Conservation (phyloP, 139 green algal genomes). For the Gonium pectorale region DNA sequence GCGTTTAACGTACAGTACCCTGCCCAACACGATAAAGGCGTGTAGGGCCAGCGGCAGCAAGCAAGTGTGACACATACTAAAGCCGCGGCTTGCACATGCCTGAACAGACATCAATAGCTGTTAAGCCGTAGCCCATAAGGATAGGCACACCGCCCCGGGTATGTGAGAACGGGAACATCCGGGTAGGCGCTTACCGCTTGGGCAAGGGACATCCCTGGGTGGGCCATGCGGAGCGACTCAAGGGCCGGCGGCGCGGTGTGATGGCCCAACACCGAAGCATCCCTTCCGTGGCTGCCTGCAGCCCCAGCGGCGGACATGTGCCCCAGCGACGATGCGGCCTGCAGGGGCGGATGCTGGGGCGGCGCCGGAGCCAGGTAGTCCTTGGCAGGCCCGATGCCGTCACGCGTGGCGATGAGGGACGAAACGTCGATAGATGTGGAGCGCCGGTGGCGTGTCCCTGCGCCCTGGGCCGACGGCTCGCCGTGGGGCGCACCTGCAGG, state of each 20-base stretch:
- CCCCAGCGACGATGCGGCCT: not conserved
- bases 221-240: slow-evolving; percentile 4
- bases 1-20: not conserved
- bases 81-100: not conserved
- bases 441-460: slow-evolving; percentile 7
- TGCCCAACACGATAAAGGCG: not conserved
- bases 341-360: not conserved
- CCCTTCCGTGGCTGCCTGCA: not conserved
- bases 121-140: not conserved
- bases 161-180: not conserved
- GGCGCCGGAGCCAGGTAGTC: slow-evolving; percentile 28
- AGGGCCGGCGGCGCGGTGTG: slow-evolving; percentile 13
- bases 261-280: not conserved
- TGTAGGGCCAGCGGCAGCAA: not conserved
- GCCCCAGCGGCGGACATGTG: not conserved
- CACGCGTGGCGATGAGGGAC: slow-evolving; percentile 38
- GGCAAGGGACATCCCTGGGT: slow-evolving; percentile 25
- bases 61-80: not conserved
- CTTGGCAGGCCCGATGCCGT: slow-evolving; percentile 32
- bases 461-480: not conserved
- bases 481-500: not conserved
- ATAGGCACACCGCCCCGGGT: no score
- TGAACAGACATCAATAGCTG: not conserved
- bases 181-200: not conserved
- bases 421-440: slow-evolving; percentile 24